phyloP scores from a whole-genome alignment of 2,329 filamentous ascomycete species.

The Colletotrichum musicola region DNA sequence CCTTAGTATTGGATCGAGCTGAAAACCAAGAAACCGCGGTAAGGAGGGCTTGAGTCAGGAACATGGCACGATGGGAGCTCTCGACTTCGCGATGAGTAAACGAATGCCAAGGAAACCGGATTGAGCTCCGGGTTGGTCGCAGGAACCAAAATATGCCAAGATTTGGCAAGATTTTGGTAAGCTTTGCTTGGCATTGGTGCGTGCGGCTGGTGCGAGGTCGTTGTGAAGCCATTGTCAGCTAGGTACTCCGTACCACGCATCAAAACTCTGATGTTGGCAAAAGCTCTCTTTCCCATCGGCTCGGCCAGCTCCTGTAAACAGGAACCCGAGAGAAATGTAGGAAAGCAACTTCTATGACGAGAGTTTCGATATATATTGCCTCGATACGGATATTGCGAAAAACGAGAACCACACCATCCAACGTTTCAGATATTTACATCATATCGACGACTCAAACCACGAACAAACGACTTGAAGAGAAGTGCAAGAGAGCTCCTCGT shows the following conservation, averaged over 20 bases:
- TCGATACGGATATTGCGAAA: not conserved
- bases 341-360: no score
- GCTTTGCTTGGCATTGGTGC: slow-evolving; percentile 25
- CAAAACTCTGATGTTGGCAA: not conserved
- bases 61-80: not conserved
- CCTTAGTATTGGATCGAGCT: no score
- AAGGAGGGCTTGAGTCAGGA: no score
- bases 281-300: not conserved
- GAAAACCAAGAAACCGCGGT: no score
- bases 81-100: not conserved
- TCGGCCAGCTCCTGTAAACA: not conserved
- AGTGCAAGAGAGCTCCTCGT: slow-evolving; percentile 22
- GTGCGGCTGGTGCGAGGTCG: not conserved
- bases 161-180: slow-evolving; percentile 20
- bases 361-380: not conserved
- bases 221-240: not conserved
- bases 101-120: slow-evolving; percentile 15
- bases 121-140: slow-evolving; percentile 11
- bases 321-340: no score
- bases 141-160: not conserved
- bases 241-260: not conserved
- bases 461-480: not conserved
- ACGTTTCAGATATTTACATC: slow-evolving; percentile 10
- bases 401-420: not conserved
- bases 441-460: not conserved